A percentile compares a stretch with the other conserved stretches of the same genome.
Evolutionary conservation across 345 rosid species (phyloP).

Genomic region (Bruguiera sexangula): DNA sequence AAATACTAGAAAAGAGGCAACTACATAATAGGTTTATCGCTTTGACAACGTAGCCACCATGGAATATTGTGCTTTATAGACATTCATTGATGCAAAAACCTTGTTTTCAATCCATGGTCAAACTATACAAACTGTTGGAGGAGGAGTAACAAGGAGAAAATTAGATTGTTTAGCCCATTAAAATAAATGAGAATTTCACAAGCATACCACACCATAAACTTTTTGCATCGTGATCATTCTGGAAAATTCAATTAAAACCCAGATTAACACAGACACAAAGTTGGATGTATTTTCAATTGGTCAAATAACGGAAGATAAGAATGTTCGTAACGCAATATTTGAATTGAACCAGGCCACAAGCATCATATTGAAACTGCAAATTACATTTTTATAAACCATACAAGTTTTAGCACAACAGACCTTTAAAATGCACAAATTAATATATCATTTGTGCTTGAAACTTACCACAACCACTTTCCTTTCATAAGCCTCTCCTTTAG

Average conservation of each 20-base stretch:
- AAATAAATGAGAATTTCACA: not conserved
- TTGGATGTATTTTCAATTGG: not conserved
- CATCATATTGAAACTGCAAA: not conserved
- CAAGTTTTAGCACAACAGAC: not conserved
- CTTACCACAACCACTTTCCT: slow-evolving; percentile 96
- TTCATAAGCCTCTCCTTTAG: slow-evolving; percentile 64
- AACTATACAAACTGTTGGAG: not conserved
- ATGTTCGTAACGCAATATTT: not conserved
- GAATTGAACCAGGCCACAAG: not conserved
- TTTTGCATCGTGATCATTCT: not conserved
- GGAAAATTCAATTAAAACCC: not conserved
- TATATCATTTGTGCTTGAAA: slow-evolving; percentile 3
- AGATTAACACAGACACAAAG: not conserved
- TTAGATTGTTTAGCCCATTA: not conserved
- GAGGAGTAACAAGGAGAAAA: not conserved
- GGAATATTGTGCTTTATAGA: not conserved
- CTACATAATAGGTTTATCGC: no score
- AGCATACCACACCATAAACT: not conserved
- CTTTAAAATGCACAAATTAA: not conserved
- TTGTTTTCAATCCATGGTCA: not conserved
- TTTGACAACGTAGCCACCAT: no score
- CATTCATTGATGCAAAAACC: not conserved
- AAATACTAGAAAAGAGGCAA: no score
- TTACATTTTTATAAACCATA: not conserved
- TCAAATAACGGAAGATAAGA: not conserved